phyloP scores from a whole-genome alignment of 106 monocot species.

The Dioscorea zingiberensis region DNA sequence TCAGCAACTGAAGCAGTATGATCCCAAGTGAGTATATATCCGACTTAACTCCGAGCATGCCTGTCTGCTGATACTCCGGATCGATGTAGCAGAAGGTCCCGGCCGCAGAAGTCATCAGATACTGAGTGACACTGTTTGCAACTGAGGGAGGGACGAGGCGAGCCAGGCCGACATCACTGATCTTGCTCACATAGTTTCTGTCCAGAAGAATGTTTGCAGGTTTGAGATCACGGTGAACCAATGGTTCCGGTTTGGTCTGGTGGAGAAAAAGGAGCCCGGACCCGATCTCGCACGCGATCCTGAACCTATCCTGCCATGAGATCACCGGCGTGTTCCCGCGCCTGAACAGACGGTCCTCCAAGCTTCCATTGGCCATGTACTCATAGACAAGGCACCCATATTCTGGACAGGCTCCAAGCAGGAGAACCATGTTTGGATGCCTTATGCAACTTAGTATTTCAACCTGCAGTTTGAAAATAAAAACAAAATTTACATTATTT shows the following conservation, averaged over 20 bases:
- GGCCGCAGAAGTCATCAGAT: slow-evolving; percentile 46
- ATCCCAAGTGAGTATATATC: slow-evolving; percentile 59
- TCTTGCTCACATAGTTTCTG: slow-evolving; percentile 49
- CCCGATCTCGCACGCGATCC: slow-evolving; percentile 46
- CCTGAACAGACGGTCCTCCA: slow-evolving; percentile 53
- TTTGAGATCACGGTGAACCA: slow-evolving; percentile 56
- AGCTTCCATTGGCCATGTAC: slow-evolving; percentile 55
- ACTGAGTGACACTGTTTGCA: slow-evolving; percentile 50
- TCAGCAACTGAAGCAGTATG: slow-evolving; percentile 54
- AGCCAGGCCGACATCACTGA: slow-evolving; percentile 47
- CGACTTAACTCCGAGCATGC: slow-evolving; percentile 62
- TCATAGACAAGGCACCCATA: slow-evolving; percentile 57
- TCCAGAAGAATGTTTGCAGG: slow-evolving; percentile 58
- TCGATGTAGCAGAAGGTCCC: slow-evolving; percentile 69
- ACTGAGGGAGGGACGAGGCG: slow-evolving; percentile 45
- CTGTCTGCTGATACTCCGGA: slow-evolving; percentile 66
- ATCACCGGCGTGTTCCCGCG: slow-evolving; percentile 28
- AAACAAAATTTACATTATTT: too few relatives aligned
- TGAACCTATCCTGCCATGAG: slow-evolving; percentile 46
- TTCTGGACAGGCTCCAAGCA: slow-evolving; percentile 53
- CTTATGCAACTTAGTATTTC: slow-evolving; percentile 57
- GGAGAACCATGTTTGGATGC: slow-evolving; percentile 57
- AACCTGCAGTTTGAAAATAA: slow-evolving; percentile 19
- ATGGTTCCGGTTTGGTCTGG: slow-evolving; percentile 57
- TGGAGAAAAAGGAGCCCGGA: slow-evolving; percentile 47